phyloP scores from a whole-genome alignment of 2,329 filamentous ascomycete species.

The Aspergillus eucalypticola region DNA sequence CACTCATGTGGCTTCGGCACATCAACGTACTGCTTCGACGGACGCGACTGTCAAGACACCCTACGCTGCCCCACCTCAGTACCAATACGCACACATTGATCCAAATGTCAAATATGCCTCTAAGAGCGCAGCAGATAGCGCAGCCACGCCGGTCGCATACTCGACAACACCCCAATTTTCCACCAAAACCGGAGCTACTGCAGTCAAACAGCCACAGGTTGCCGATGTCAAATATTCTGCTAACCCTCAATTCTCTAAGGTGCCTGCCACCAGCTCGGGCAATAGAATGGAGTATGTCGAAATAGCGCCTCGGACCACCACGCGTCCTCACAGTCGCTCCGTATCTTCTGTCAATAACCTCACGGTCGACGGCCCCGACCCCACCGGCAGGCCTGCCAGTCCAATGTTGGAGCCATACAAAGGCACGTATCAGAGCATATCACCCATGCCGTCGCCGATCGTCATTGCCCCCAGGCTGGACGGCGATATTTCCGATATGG shows the following conservation, averaged over 20 bases:
- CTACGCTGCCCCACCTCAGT: constrained; percentile 37
- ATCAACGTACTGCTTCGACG: constrained; percentile 35
- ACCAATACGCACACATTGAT: constrained; percentile 44
- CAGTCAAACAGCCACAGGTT: constrained; percentile 12
- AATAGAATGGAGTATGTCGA: constrained; percentile 36
- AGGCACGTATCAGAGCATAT: constrained; percentile 91
- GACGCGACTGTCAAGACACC: constrained; percentile 22
- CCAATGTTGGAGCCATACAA: constrained; percentile 89
- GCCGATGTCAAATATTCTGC: constrained; percentile 17
- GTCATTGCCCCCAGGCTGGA: constrained; percentile 59
- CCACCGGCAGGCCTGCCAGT: constrained; percentile 66
- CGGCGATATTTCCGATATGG: constrained; percentile 56
- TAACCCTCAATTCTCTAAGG: constrained; percentile 22
- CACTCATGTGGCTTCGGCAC: constrained; percentile 22
- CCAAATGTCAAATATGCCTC: constrained; percentile 42
- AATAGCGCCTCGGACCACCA: constrained; percentile 30
- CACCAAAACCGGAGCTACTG: constrained; percentile 20
- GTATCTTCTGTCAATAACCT: constrained; percentile 43
- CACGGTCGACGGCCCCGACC: constrained; percentile 36
- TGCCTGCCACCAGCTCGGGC: constrained; percentile 26
- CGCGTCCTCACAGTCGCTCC: constrained; percentile 37
- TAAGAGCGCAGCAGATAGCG: constrained; percentile 25
- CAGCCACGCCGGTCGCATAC: constrained; percentile 27
- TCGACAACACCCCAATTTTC: constrained; percentile 27
- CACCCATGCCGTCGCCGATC: constrained; percentile 85